These are phyloP conservation scores for Rhizophagus prolifer DNA, from an alignment of 192 early-diverging fungal species.

Conservation along the genomic window DNA sequence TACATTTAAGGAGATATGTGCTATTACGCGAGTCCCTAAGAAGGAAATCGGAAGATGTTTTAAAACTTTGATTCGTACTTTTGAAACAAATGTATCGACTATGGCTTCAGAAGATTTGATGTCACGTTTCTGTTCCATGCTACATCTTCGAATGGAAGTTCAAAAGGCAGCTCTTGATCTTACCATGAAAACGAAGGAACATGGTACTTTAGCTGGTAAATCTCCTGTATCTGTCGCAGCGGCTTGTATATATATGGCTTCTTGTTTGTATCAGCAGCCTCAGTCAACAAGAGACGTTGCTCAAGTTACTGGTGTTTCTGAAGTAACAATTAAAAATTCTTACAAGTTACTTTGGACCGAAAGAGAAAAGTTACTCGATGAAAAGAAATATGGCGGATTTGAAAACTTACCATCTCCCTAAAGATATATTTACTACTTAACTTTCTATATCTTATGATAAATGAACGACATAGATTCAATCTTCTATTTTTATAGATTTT, in stretches of 20 bases:
- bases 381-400: constrained; percentile 13
- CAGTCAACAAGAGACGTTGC: constrained; percentile 78
- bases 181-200: constrained; percentile 67
- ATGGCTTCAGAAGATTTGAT: constrained; percentile 75
- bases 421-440: not conserved
- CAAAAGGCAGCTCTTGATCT: constrained; percentile 72
- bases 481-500: not conserved
- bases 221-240: constrained; percentile 91
- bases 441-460: too few species aligned
- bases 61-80: constrained; percentile 61
- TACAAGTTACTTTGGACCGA: constrained; percentile 70
- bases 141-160: constrained; percentile 66
- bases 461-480: too few species aligned
- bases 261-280: constrained; percentile 65
- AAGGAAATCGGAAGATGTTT: constrained; percentile 90
- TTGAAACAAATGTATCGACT: constrained; percentile 57
- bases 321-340: constrained; percentile 89
- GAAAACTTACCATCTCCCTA: constrained; percentile 21
- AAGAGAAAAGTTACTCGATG: constrained; percentile 52
- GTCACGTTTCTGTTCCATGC: constrained; percentile 77
- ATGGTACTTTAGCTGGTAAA: constrained; percentile 86
- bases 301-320: constrained; percentile 85
- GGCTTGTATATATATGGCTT: constrained; percentile 86
- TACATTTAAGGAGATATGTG: constrained; percentile 94
- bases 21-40: constrained; percentile 85